Percentiles rank a stretch among this genome's conserved stretches.
Conservation (phyloP, 331 rosid genomes). For the Quercus tomentella region DNA sequence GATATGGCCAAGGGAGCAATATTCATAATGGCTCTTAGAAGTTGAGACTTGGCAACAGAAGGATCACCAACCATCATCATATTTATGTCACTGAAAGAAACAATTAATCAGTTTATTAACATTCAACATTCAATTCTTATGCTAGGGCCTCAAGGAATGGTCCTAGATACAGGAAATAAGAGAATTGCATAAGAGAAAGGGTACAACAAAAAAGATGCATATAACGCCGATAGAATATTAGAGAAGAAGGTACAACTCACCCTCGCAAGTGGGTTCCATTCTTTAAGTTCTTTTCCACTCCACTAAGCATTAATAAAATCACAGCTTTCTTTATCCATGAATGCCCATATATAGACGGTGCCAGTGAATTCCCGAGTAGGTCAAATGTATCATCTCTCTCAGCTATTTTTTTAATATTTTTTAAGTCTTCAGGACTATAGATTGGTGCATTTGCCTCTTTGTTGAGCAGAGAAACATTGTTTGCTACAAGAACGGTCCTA, state of each 20-base stretch:
- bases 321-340: conserved; percentile 98
- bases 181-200: background rate
- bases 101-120: background rate
- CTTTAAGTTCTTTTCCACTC: conserved; percentile 95
- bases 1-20: conserved; percentile 97
- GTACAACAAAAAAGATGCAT: conserved; percentile 2
- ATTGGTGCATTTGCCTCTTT: conserved; percentile 97
- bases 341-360: conserved; percentile 97
- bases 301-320: conserved; percentile 85
- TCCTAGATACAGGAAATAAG: background rate
- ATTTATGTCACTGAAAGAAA: conserved; percentile 79
- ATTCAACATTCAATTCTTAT: conserved; percentile 1
- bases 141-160: background rate
- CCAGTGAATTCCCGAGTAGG: conserved; percentile 90
- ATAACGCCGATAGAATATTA: background rate
- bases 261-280: conserved; percentile 98
- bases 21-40: conserved; percentile 90
- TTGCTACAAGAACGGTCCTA: conserved; percentile 93
- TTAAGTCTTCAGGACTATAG: conserved; percentile 74
- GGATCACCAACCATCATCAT: conserved; percentile 99
- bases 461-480: conserved; percentile 87
- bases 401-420: conserved; percentile 75
- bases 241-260: conserved; percentile 45
- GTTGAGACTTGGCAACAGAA: conserved; percentile 99
- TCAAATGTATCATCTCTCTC: conserved; percentile 89